Evolutionary conservation across 2,329 filamentous ascomycete species (phyloP), one percentile per base, ranked within the genome.

Genomic region (Hypoxylon rubiginosum): DNA sequence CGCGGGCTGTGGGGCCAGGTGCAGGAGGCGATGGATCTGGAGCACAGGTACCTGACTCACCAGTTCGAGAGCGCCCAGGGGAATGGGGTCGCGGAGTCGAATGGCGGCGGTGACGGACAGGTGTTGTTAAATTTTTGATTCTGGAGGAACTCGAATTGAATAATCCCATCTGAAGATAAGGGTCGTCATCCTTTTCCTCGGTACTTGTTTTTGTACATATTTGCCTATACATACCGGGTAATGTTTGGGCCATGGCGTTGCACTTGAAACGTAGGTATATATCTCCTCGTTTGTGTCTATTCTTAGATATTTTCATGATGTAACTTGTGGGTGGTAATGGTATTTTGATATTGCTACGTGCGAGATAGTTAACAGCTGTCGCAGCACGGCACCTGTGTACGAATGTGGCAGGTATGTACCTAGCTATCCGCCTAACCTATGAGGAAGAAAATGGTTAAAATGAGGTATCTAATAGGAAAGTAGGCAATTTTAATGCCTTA

Each of bases 1-100:
- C 70, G 61, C 3, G 67, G 71, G 19, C 65, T 72, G 15, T 79
- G 78, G 77, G 63, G 34, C 21, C 61, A 64, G 28, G 72, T 77
- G 3, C 75, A 76, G 64, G 69, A 75, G 59, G 68, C 63, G 19
- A 50, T 72, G 68, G 63, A 71, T 39, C 39, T 52, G 1, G 66
- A 69, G 39, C 32, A 62, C 30, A 24, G 58, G 24, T 67, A 36
- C 41, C 43, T 69, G 4, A 30, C 49, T 7, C 62, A 41, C 3
- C 51, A 58, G 3, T 36, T 24, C 3, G 48, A 24, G 36, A 48
- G 24, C 5, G 39, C 51, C 8, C 48, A 41, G n/a, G 34, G 15
- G 28, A 24, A 19, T n/a, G 48, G 19, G 32, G 11, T 58, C 15
- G 28, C 24, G 55, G 30, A 11, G 28, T 13, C 17, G 7, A 56